Base-by-base conservation (phyloP, 768 basidiomycete genomes). In the Termitomyces sp. region DNA sequence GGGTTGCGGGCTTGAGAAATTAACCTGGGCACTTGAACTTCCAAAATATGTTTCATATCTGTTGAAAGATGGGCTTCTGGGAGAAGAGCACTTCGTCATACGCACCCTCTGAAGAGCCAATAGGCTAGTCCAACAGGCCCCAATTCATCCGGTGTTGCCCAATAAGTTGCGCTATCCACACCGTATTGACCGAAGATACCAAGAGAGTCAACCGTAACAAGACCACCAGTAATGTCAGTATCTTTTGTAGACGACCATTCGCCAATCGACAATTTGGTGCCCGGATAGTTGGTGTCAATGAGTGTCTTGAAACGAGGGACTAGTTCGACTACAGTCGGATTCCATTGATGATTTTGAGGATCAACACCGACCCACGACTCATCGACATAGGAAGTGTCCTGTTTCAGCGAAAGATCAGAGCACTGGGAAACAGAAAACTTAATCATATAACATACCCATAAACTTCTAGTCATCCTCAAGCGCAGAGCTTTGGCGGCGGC, bases 21-120 rank as follows among this genome's bases (percentile, higher is more conserved):
- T 78, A 61, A 82, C 79, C 59, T 78, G 77, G 18, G 74, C 76
- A 58, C 74, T 79, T 13, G 68, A 66, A 63, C 63, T 68, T 26
- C 81, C 82, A 62, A 84, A 84, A 64, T 68, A 69, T 0, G 73
- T 74, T 13, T 80, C 81, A 58, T 77, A 76, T 30, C 81, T 82
- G 18, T 14, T 7, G 1, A 52, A 10, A 43, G 32, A 26, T 38
- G 26, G 14, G 23, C 53, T 43, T 14, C 7, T 30, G 23, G 38
- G 18, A 26, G 12, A 41, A 8, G 18, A 3, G 23, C 54, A 0
- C 35, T 54, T 58, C 26, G 7, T 35, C 12, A 43, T 23, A 59
- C 72, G 18, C 63, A 82, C 80, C 82, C 82, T 71, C 82, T 71
- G 70, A 71, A 84, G 6, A 84, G 70, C 82, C 82, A 84, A 65